phyloP scores from a whole-genome alignment of 78 protist species.

The slime mould (Dictyostelium discoideum) region DNA sequence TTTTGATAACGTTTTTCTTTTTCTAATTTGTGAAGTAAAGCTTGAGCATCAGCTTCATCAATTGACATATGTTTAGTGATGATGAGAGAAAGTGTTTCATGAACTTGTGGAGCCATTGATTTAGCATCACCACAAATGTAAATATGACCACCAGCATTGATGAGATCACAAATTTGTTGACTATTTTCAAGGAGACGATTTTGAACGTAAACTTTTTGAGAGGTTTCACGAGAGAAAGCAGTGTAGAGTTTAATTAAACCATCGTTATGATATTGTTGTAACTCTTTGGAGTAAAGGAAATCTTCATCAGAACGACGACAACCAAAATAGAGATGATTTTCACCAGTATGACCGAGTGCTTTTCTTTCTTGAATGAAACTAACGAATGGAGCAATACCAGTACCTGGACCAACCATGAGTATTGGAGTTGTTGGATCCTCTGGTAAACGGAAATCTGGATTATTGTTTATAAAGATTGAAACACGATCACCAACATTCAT shows the following conservation, averaged over 20 bases:
- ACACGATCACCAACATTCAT: constrained; percentile 33
- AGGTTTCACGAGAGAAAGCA: constrained; percentile 82
- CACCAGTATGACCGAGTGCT: constrained; percentile 7
- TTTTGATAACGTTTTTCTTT: constrained; percentile 62
- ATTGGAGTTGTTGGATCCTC: constrained; percentile 77
- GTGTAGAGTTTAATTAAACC: constrained; percentile 75
- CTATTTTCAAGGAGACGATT: constrained; percentile 67
- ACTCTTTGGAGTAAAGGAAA: constrained; percentile 86
- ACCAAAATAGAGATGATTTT: constrained; percentile 91
- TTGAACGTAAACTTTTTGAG: constrained; percentile 89
- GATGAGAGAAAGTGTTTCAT: constrained; percentile 23
- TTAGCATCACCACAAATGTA: constrained; percentile 85
- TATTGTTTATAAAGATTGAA: constrained; percentile 53
- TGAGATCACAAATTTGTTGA: constrained; percentile 20
- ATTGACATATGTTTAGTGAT: constrained; percentile 26
- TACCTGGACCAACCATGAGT: constrained; percentile 97
- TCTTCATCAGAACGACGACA: constrained; percentile 88
- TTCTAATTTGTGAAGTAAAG: constrained; percentile 26
- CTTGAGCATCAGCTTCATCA: constrained; percentile 59
- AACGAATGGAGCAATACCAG: constrained; percentile 98
- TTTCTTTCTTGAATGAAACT: constrained; percentile 90
- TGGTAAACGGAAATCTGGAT: constrained; percentile 90
- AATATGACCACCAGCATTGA: constrained; percentile 50
- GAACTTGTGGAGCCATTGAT: constrained; percentile 68
- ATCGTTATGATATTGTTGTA: constrained; percentile 36